These are phyloP conservation scores for Mucor irregularis DNA, from an alignment of 371 early-diverging fungal species.

Conservation along the genomic window DNA sequence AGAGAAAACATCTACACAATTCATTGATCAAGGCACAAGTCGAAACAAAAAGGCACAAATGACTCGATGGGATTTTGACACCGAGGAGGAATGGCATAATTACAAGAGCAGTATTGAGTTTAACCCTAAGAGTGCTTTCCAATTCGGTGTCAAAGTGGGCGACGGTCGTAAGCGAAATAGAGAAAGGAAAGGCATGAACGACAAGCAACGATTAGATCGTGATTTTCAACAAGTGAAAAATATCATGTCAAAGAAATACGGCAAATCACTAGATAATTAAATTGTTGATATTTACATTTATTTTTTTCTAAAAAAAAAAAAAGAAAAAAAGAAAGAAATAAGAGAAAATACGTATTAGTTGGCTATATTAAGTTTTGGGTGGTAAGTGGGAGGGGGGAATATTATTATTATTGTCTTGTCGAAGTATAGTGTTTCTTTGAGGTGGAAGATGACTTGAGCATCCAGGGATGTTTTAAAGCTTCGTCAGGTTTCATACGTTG, in stretches of 20 bases:
- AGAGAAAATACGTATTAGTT: neutral
- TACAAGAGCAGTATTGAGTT: conserved; percentile 73
- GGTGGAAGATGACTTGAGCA: conserved; percentile 2
- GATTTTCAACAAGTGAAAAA: conserved; percentile 70
- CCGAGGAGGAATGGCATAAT: conserved; percentile 72
- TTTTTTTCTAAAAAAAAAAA: neutral
- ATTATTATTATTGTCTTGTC: neutral
- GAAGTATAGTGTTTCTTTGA: conserved; percentile 1
- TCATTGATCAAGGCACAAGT: conserved; percentile 71
- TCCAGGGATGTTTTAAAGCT: conserved; percentile 75
- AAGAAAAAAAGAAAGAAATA: neutral
- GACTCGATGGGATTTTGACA: conserved; percentile 77
- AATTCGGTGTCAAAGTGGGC: conserved; percentile 76
- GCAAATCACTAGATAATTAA: conserved; percentile 28
- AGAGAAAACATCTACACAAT: conserved; percentile 36
- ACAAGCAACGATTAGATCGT: conserved; percentile 65
- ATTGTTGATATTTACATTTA: neutral
- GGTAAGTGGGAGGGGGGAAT: conserved; percentile 1
- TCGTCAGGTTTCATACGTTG: conserved; percentile 80
- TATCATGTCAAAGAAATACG: conserved; percentile 69
- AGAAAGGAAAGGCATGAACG: conserved; percentile 47
- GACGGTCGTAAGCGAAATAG: conserved; percentile 66
- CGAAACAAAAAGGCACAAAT: conserved; percentile 70
- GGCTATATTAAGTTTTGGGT: neutral
- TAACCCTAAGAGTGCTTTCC: conserved; percentile 75